Percentiles rank a stretch among this genome's conserved stretches.
These are phyloP conservation scores for Vitis hybrid DNA, from an alignment of 177 flowering plant genomes.

Conservation along the genomic window DNA sequence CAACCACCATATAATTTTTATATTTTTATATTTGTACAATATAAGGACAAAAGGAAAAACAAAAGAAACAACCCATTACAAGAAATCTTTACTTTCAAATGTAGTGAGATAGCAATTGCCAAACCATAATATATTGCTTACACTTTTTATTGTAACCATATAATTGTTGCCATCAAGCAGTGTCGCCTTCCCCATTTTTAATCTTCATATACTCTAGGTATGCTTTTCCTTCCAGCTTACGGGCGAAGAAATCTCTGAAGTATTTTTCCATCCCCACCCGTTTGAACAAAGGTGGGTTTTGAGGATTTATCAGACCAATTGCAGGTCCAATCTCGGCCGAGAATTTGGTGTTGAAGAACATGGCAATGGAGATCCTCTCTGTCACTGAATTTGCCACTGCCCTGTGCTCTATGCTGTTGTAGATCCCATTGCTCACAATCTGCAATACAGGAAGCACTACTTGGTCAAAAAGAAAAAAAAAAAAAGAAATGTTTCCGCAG, in stretches of 20 bases:
- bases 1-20: too few relatives aligned
- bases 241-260: slow-evolving; percentile 24
- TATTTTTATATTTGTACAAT: too few relatives aligned
- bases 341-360: not conserved
- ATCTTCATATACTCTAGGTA: slow-evolving; percentile 29
- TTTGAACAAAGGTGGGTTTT: slow-evolving; percentile 35
- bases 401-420: slow-evolving; percentile 25
- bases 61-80: too few relatives aligned
- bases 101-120: too few relatives aligned
- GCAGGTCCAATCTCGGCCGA: slow-evolving; percentile 31
- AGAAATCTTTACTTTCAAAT: too few relatives aligned
- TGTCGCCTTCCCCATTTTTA: slow-evolving; percentile 6
- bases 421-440: slow-evolving; percentile 30
- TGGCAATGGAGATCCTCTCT: slow-evolving; percentile 34
- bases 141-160: too few relatives aligned
- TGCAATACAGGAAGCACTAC: slow-evolving; percentile 1
- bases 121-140: too few relatives aligned
- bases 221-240: slow-evolving; percentile 29
- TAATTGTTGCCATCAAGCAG: too few relatives aligned
- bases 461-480: too few relatives aligned
- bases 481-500: too few relatives aligned
- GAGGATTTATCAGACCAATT: slow-evolving; percentile 18
- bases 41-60: too few relatives aligned
- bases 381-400: slow-evolving; percentile 26
- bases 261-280: slow-evolving; percentile 23